phyloP scores from a whole-genome alignment of 306 rosid species.

The Ziziphus jujuba region DNA sequence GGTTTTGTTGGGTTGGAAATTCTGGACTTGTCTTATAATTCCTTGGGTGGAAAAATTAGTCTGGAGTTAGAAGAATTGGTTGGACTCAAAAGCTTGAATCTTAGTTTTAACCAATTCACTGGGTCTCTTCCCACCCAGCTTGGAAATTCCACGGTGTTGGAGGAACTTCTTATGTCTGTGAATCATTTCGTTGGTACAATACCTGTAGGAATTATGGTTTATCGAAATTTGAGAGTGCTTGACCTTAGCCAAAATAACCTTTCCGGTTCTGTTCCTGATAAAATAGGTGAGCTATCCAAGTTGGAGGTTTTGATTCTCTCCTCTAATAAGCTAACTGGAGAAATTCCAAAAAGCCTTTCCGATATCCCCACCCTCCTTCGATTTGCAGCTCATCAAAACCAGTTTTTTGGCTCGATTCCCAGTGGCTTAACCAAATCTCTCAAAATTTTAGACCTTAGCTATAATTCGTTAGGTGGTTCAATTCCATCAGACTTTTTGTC shows the following conservation, averaged over 20 bases:
- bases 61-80: conserved; percentile 47
- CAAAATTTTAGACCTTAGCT: conserved; percentile 63
- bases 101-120: conserved; percentile 35
- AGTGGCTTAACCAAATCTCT: conserved; percentile 48
- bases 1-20: too few relatives aligned
- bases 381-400: conserved; percentile 67
- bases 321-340: conserved; percentile 35
- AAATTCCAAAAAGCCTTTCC: conserved; percentile 46
- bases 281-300: conserved; percentile 52
- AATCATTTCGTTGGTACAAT: conserved; percentile 38
- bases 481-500: conserved; percentile 60
- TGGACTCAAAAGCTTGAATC: conserved; percentile 51
- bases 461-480: conserved; percentile 31
- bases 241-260: conserved; percentile 39
- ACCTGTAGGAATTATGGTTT: conserved; percentile 41
- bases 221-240: conserved; percentile 44
- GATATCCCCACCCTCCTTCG: conserved; percentile 42
- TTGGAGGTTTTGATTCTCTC: too few relatives aligned
- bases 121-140: conserved; percentile 49
- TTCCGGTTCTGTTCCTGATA: conserved; percentile 41
- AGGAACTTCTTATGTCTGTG: conserved; percentile 52
- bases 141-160: conserved; percentile 52
- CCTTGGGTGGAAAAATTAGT: conserved; percentile 11
- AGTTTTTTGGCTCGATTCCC: conserved; percentile 47
- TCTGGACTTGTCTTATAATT: too few relatives aligned